Conservation (phyloP, 306 rosid species). For the Vigna mungo region DNA sequence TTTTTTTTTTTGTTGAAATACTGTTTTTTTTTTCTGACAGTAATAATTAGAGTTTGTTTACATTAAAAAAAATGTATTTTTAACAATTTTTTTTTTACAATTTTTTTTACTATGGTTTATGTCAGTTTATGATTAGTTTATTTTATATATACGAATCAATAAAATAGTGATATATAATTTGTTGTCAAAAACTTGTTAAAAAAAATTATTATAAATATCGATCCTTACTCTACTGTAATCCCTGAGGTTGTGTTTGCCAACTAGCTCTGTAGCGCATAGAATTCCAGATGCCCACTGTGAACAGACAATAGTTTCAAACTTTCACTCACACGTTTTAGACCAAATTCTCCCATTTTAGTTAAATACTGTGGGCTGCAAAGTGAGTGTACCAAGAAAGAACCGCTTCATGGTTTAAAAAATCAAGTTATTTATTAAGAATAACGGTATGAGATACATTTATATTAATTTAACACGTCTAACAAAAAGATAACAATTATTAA, state of each 20-base stretch:
- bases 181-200: no score
- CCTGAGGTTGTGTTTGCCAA: conserved; percentile 1
- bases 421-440: not conserved
- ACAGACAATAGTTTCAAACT: not conserved
- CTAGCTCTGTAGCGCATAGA: not conserved
- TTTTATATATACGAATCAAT: no score
- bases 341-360: not conserved
- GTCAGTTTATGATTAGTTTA: no score
- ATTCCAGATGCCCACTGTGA: not conserved
- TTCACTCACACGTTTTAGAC: conserved; percentile 16
- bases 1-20: not conserved
- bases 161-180: no score
- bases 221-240: not conserved
- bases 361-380: not conserved
- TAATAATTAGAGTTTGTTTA: not conserved
- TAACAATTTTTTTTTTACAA: no score
- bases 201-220: no score
- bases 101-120: no score
- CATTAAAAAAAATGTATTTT: not conserved
- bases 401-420: not conserved
- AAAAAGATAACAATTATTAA: no score
- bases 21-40: not conserved
- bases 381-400: not conserved
- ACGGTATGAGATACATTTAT: no score
- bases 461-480: no score